These are phyloP conservation scores for Auricularia auricula-judae DNA, from an alignment of 768 basidiomycete genomes.

Conservation along the genomic window DNA sequence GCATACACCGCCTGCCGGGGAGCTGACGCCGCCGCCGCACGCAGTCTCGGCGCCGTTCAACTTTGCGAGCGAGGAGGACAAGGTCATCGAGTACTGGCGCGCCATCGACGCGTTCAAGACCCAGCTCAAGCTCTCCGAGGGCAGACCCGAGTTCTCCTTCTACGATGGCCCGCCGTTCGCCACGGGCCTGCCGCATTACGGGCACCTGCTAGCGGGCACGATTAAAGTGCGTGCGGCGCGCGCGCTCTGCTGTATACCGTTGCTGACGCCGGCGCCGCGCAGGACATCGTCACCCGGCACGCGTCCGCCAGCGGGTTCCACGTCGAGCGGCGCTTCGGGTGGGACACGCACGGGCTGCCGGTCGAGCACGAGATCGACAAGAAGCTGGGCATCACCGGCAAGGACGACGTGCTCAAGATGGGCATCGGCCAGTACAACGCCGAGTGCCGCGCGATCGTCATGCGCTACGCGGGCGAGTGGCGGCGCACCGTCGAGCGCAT, in stretches of 20 bases:
- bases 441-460: conserved; percentile 92
- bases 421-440: conserved; percentile 97
- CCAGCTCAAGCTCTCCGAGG: conserved; percentile 83
- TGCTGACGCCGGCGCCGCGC: not conserved
- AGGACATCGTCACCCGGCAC: conserved; percentile 98
- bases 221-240: conserved; percentile 56
- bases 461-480: conserved; percentile 95
- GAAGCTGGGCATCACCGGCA: conserved; percentile 80
- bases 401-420: conserved; percentile 87
- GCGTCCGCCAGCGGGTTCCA: conserved; percentile 88
- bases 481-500: conserved; percentile 89
- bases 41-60: conserved; percentile 67
- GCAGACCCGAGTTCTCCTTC: conserved; percentile 84
- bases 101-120: conserved; percentile 98
- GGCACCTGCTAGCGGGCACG: conserved; percentile 85
- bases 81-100: conserved; percentile 82
- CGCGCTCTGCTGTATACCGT: not conserved
- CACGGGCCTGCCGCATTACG: conserved; percentile 93
- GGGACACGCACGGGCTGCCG: conserved; percentile 98
- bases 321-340: conserved; percentile 90
- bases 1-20: not conserved
- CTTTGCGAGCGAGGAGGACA: conserved; percentile 82
- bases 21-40: conserved; percentile 8
- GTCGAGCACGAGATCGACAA: conserved; percentile 99
- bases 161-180: conserved; percentile 98